phyloP scores from a whole-genome alignment of 1,139 yeast species.

The Zygosaccharomyces pseudobailii region DNA sequence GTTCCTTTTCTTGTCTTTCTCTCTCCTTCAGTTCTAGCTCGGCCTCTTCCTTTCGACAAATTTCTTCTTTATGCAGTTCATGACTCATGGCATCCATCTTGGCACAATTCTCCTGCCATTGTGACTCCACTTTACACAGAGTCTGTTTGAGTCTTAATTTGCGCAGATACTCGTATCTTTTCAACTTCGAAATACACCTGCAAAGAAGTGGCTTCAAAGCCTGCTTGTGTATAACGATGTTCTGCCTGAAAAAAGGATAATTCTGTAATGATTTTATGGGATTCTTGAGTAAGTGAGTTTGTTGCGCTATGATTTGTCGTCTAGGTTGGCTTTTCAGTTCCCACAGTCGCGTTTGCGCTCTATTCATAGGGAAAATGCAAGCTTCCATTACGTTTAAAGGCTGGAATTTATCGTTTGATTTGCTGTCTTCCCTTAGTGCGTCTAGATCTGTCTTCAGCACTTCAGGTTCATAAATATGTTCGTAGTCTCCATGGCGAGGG shows the following conservation, averaged over 20 bases:
- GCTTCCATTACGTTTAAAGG: constrained; percentile 30
- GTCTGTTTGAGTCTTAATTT: constrained; percentile 44
- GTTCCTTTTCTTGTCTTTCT: constrained; percentile 22
- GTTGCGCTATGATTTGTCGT: constrained; percentile 35
- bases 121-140: constrained; percentile 40
- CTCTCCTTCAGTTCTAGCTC: constrained; percentile 23
- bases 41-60: constrained; percentile 39
- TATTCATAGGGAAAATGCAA: constrained; percentile 51
- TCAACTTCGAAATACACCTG: constrained; percentile 33
- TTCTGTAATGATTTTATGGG: constrained; percentile 44
- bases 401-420: constrained; percentile 2
- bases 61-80: constrained; percentile 48
- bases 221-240: constrained; percentile 42
- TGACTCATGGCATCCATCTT: constrained; percentile 53
- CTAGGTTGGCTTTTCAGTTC: constrained; percentile 47
- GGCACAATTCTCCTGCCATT: constrained; percentile 47
- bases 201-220: constrained; percentile 39
- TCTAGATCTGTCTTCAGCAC: constrained; percentile 18
- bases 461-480: constrained; percentile 28
- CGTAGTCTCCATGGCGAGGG: constrained; percentile 16
- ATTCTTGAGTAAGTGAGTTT: constrained; percentile 39
- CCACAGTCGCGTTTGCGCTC: constrained; percentile 48
- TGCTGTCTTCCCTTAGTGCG: constrained; percentile 6
- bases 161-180: constrained; percentile 34
- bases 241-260: constrained; percentile 48